These are phyloP conservation scores for Grammothele lineata DNA, from an alignment of 768 basidiomycete species.

Conservation along the genomic window DNA sequence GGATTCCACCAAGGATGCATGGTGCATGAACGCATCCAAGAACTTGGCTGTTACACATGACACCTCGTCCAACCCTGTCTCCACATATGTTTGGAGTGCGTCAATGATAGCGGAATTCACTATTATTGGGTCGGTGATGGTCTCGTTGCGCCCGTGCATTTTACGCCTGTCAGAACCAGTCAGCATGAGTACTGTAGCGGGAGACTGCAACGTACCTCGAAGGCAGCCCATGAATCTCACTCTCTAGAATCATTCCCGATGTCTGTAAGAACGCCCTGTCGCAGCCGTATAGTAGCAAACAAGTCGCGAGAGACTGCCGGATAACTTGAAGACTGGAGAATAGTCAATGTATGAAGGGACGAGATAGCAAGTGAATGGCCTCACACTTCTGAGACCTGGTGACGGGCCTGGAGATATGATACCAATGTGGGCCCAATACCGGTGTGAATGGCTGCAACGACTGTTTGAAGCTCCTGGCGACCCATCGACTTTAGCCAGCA, in stretches of 20 bases:
- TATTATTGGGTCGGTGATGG: conserved; percentile 53
- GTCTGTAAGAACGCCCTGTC: conserved; percentile 44
- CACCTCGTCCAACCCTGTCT: conserved; percentile 44
- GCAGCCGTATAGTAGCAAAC: conserved; percentile 65
- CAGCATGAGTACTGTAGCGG: background rate
- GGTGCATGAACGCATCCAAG: conserved; percentile 52
- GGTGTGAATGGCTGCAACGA: conserved; percentile 46
- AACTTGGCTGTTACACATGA: conserved; percentile 57
- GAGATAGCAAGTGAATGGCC: conserved; percentile 21
- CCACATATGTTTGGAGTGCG: conserved; percentile 49
- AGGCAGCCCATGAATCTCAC: conserved; percentile 48
- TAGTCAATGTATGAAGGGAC: background rate
- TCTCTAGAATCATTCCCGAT: conserved; percentile 42
- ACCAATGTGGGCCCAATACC: conserved; percentile 39
- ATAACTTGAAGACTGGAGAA: conserved; percentile 33
- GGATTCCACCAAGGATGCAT: conserved; percentile 55
- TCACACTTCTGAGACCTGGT: conserved; percentile 35
- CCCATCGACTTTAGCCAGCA: conserved; percentile 59
- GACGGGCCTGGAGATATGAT: conserved; percentile 29
- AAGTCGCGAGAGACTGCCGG: conserved; percentile 55
- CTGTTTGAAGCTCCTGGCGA: conserved; percentile 51
- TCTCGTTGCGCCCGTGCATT: conserved; percentile 36
- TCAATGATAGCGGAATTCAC: conserved; percentile 53
- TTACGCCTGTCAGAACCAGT: conserved; percentile 39
- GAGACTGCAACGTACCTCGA: conserved; percentile 44